Conservation (phyloP, 106 monocot genomes). For the Allium fistulosum region DNA sequence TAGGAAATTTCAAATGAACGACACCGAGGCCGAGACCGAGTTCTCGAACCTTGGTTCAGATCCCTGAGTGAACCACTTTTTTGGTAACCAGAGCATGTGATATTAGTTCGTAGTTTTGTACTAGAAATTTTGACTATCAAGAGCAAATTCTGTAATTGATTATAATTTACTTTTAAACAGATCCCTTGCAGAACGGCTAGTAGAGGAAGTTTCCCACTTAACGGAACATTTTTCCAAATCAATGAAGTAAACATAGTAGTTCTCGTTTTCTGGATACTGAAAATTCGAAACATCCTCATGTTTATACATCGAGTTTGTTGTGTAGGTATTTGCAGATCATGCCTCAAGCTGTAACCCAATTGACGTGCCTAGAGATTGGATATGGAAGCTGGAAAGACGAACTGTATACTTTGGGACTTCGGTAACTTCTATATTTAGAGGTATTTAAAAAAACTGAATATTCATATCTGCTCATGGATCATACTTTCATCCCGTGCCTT, state of each 20-base stretch:
- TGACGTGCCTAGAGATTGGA: constrained; percentile 34
- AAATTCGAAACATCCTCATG: neutral
- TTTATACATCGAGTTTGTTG: neutral
- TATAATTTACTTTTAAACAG: constrained; percentile 4
- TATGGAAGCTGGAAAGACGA: constrained; percentile 50
- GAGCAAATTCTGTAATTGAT: neutral
- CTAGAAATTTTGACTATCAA: no score
- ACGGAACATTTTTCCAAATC: constrained; percentile 30
- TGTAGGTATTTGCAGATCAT: constrained; percentile 67
- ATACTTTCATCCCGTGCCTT: neutral
- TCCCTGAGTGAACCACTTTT: neutral
- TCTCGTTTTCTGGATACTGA: neutral
- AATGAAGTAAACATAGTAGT: constrained; percentile 13
- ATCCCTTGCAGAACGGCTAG: constrained; percentile 27
- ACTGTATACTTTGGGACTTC: constrained; percentile 41
- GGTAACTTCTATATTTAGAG: constrained; percentile 45
- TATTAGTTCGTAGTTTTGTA: no score
- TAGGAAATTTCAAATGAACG: no score
- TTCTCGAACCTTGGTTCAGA: no score
- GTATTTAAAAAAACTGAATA: constrained; percentile 11
- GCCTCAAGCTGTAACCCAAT: constrained; percentile 36
- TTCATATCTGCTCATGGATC: neutral
- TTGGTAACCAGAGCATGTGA: no score
- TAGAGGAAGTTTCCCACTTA: constrained; percentile 28
- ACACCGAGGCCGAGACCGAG: no score